phyloP scores from a whole-genome alignment of 1,284 basidiomycete genomes.

The Cryptococcus wingfieldii region DNA sequence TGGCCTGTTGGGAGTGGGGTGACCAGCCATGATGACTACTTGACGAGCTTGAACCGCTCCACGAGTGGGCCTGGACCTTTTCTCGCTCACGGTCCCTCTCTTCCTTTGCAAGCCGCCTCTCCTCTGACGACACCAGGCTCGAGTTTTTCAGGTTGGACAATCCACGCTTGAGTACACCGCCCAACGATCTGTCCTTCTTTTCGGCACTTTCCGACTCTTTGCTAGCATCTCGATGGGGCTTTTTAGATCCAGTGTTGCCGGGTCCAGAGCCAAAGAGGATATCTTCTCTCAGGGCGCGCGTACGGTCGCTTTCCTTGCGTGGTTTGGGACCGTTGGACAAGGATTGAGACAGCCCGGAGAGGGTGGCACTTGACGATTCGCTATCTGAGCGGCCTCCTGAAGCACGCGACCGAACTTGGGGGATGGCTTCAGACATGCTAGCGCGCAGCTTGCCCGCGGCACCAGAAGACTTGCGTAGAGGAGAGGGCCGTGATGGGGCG shows the following conservation, averaged over 20 bases:
- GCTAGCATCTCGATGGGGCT: slow-evolving; percentile 11
- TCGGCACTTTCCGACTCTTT: slow-evolving; percentile 4
- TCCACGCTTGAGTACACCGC: slow-evolving; percentile 38
- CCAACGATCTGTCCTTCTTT: slow-evolving; percentile 26
- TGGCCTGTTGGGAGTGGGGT: not conserved
- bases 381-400: slow-evolving; percentile 7
- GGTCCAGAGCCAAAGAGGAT: not conserved
- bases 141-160: slow-evolving; percentile 30
- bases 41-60: slow-evolving; percentile 20
- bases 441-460: not conserved
- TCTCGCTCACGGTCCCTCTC: slow-evolving; percentile 34
- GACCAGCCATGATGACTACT: slow-evolving; percentile 6
- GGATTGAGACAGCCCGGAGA: slow-evolving; percentile 4
- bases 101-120: slow-evolving; percentile 26
- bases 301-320: slow-evolving; percentile 3
- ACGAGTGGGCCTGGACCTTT: slow-evolving; percentile 32
- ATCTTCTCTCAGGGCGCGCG: not conserved
- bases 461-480: not conserved
- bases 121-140: slow-evolving; percentile 26
- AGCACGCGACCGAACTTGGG: not conserved
- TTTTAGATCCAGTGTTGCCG: not conserved
- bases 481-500: not conserved
- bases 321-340: not conserved
- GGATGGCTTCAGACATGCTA: not conserved
- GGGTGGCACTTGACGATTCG: slow-evolving; percentile 16